These are phyloP conservation scores for Russula earlei DNA, from an alignment of 768 basidiomycete species.

Conservation along the genomic window DNA sequence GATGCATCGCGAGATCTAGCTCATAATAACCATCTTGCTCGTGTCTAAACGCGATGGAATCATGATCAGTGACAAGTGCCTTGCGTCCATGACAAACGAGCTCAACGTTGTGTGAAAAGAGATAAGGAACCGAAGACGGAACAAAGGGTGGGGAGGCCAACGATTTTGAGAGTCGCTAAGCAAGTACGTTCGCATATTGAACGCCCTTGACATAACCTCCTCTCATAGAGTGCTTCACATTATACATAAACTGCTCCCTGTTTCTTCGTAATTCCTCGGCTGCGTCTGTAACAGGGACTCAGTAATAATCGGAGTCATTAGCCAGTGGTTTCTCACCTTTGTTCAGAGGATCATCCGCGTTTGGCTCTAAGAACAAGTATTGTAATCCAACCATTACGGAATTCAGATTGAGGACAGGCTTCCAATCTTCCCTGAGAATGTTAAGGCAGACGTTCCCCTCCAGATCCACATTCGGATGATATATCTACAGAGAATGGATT, in stretches of 20 bases:
- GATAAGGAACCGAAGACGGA: not conserved
- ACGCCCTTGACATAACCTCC: slow-evolving; percentile 72
- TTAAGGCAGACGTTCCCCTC: slow-evolving; percentile 98
- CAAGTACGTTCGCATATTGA: slow-evolving; percentile 67
- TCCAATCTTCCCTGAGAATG: slow-evolving; percentile 99
- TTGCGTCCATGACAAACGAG: not conserved
- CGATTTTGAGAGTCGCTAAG: slow-evolving; percentile 26
- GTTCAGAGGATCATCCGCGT: slow-evolving; percentile 96
- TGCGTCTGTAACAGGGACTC: slow-evolving; percentile 56
- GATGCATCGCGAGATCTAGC: slow-evolving; percentile 2
- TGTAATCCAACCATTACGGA: slow-evolving; percentile 98
- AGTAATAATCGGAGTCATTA: not conserved
- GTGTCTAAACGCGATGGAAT: not conserved
- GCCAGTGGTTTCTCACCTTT: slow-evolving; percentile 62
- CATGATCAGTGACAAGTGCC: not conserved
- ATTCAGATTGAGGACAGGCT: slow-evolving; percentile 94
- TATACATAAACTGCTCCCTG: slow-evolving; percentile 70
- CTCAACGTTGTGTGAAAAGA: not conserved
- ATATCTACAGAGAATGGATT: slow-evolving; percentile 54
- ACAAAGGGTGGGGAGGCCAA: not conserved
- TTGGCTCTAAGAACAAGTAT: slow-evolving; percentile 97
- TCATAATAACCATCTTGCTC: not conserved
- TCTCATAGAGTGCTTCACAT: slow-evolving; percentile 82
- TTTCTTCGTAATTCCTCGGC: slow-evolving; percentile 89
- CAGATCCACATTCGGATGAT: slow-evolving; percentile 96